These are phyloP conservation scores for Zizania latifolia DNA, from an alignment of 176 grass and related monocot genomes.

Conservation along the genomic window DNA sequence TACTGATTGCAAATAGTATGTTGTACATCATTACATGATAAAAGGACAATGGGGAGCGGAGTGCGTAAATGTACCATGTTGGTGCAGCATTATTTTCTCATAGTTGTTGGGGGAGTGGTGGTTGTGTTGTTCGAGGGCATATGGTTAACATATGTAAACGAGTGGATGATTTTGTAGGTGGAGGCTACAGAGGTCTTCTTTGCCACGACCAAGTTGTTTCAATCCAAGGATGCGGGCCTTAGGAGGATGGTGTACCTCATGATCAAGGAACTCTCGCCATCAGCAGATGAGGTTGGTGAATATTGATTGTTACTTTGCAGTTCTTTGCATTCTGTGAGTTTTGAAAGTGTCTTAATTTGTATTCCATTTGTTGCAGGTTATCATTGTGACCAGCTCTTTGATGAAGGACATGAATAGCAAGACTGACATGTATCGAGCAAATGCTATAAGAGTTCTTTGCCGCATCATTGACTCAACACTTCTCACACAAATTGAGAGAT, in stretches of 20 bases:
- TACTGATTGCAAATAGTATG: background rate
- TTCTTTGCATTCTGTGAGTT: background rate
- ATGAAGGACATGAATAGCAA: conserved; percentile 99
- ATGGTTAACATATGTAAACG: background rate
- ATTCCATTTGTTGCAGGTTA: conserved; percentile 53
- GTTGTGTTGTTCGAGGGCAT: background rate
- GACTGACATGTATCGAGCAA: conserved; percentile 95
- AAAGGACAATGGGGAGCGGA: background rate
- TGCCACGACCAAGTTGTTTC: conserved; percentile 91
- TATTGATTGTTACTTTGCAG: background rate
- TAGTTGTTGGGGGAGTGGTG: background rate
- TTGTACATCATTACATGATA: background rate
- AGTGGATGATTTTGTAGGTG: conserved; percentile 43
- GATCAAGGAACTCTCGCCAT: conserved; percentile 98
- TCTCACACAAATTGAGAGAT: conserved; percentile 98
- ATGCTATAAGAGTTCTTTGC: conserved; percentile 95
- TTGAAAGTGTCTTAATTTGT: conserved; percentile 8
- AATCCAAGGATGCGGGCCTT: conserved; percentile 90
- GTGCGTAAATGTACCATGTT: background rate
- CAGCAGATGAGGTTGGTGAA: conserved; percentile 72
- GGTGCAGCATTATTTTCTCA: background rate
- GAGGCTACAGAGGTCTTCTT: conserved; percentile 97
- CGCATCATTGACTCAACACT: conserved; percentile 90
- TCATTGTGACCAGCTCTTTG: conserved; percentile 98
- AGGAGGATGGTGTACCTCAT: conserved; percentile 99